Evolutionary conservation across 371 early-diverging fungal genomes (phyloP).

Genomic region (Circinella minor): DNA sequence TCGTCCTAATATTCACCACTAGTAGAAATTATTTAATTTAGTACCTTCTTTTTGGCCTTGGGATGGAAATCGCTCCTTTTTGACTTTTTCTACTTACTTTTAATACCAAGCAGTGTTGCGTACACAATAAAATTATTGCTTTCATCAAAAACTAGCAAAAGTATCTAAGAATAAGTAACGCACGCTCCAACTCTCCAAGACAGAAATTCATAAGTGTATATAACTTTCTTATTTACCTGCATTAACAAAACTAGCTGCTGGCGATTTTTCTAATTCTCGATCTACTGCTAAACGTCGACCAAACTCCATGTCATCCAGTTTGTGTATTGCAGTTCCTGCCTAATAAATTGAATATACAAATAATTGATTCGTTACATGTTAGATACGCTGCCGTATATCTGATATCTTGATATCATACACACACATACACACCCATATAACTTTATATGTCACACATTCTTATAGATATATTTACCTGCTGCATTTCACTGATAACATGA

Average conservation of each 20-base stretch:
- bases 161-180: no score
- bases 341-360: constrained; percentile 15
- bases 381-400: no score
- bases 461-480: constrained; percentile 56
- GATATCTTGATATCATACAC: no score
- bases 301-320: constrained; percentile 97
- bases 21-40: background rate
- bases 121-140: constrained; percentile 89
- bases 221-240: constrained; percentile 52
- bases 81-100: constrained; percentile 45
- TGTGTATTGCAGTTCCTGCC: constrained; percentile 77
- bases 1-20: constrained; percentile 82
- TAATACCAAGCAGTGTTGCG: constrained; percentile 93
- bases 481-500: constrained; percentile 83
- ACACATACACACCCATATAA: no score
- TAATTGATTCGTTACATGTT: no score
- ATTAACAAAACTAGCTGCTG: constrained; percentile 73
- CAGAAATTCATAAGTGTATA: no score
- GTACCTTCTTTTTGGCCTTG: no score
- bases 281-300: constrained; percentile 92
- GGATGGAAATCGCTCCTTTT: no score
- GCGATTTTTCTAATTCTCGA: constrained; percentile 79
- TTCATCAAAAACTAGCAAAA: constrained; percentile 85
- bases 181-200: no score
- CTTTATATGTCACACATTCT: no score